Evolutionary conservation across 106 monocot genomes (phyloP).

Genomic region (Acorus gramineus): DNA sequence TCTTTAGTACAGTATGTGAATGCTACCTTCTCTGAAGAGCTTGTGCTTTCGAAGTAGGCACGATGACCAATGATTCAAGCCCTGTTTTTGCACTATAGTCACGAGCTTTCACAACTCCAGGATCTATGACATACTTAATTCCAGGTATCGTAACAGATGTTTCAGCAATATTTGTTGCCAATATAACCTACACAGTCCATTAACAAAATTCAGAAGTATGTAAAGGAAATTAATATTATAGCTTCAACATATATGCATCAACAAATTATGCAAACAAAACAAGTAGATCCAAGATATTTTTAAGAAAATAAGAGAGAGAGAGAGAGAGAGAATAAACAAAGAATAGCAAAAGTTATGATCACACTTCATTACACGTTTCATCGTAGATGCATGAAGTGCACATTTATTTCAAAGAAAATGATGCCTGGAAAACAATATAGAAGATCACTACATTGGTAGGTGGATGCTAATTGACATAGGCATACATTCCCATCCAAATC

Average conservation of each 20-base stretch:
- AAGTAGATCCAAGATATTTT: neutral
- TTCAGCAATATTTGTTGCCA: constrained; percentile 98
- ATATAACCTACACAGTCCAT: constrained; percentile 46
- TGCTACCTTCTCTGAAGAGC: constrained; percentile 87
- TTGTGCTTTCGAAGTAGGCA: constrained; percentile 91
- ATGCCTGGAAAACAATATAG: too few species aligned
- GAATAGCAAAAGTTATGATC: too few species aligned
- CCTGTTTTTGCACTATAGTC: constrained; percentile 81
- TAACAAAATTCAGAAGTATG: neutral
- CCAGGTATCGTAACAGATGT: constrained; percentile 98
- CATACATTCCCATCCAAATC: too few species aligned
- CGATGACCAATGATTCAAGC: constrained; percentile 75
- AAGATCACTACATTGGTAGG: too few species aligned
- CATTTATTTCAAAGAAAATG: too few species aligned
- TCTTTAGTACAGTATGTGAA: neutral
- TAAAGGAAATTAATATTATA: neutral
- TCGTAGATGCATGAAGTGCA: too few species aligned
- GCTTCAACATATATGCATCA: neutral
- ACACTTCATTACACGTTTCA: too few species aligned
- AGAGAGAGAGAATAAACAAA: too few species aligned
- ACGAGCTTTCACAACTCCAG: constrained; percentile 89
- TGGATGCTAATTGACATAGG: too few species aligned
- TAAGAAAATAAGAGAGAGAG: neutral
- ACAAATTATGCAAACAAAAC: too few species aligned
- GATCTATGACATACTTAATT: constrained; percentile 91